Conservation (phyloP, 106 monocot species). For the Dendrobium officinale region DNA sequence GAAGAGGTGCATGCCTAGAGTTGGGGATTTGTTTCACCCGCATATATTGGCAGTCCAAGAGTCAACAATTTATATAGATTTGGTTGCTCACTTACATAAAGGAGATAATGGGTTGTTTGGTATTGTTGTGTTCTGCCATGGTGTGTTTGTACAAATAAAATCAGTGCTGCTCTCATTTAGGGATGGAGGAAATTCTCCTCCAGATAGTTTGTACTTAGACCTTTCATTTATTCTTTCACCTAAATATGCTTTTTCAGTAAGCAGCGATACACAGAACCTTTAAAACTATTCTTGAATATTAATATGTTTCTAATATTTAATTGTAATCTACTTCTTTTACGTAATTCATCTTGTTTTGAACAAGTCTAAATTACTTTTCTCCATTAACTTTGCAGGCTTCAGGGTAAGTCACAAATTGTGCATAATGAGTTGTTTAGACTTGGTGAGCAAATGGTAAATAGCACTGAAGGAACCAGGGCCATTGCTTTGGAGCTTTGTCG, state of each 20-base stretch:
- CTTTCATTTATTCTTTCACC: constrained; percentile 1
- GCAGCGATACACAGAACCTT: neutral
- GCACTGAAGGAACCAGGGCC: constrained; percentile 84
- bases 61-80: neutral
- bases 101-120: neutral
- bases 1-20: neutral
- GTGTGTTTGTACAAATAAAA: neutral
- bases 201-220: neutral
- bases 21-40: neutral
- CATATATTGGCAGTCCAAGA: neutral
- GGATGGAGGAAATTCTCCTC: neutral
- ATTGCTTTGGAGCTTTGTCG: constrained; percentile 91
- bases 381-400: constrained; percentile 42
- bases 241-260: neutral
- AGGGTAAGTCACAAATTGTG: constrained; percentile 87
- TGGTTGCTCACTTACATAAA: neutral
- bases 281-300: neutral
- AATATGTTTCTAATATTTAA: neutral
- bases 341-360: neutral
- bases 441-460: constrained; percentile 87
- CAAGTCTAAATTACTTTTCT: neutral
- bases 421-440: constrained; percentile 75
- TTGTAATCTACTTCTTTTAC: neutral
- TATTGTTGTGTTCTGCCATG: neutral
- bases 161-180: neutral